A percentile compares a stretch with the other conserved stretches of the same genome.
Evolutionary conservation across 2,329 filamentous ascomycete species (phyloP).

Genomic region (Hymenoscyphus fructigenus): DNA sequence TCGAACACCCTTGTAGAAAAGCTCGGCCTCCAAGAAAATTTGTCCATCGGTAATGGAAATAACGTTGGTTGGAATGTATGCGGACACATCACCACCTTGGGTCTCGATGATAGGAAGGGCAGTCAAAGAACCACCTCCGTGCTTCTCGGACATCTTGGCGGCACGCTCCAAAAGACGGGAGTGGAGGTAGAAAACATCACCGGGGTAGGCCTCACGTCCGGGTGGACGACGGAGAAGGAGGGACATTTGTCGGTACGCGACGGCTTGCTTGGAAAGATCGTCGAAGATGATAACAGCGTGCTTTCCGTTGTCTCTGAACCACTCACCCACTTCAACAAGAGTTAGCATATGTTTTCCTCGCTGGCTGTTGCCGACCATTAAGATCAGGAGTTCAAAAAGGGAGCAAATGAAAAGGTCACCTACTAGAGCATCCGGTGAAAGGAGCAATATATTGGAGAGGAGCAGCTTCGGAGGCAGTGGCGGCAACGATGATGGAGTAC

Average conservation of each 20-base stretch:
- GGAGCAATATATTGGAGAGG: slow-evolving; percentile 92
- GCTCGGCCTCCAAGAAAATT: slow-evolving; percentile 98
- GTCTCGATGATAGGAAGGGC: slow-evolving; percentile 98
- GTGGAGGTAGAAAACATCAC: slow-evolving; percentile 99
- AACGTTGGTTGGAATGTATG: slow-evolving; percentile 99
- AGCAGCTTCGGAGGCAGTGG: slow-evolving; percentile 95
- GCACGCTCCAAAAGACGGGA: slow-evolving; percentile 99
- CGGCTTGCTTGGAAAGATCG: slow-evolving; percentile 96
- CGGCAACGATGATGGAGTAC: slow-evolving; percentile 90
- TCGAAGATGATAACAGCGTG: slow-evolving; percentile 92
- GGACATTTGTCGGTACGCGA: slow-evolving; percentile 98
- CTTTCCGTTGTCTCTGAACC: slow-evolving; percentile 79
- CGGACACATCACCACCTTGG: slow-evolving; percentile 99
- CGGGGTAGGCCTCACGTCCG: slow-evolving; percentile 98
- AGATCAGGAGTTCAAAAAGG: too few species aligned
- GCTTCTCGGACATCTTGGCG: slow-evolving; percentile 97
- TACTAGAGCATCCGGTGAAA: slow-evolving; percentile 83
- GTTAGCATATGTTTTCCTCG: too few species aligned
- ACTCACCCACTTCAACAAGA: background rate
- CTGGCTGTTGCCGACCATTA: too few species aligned
- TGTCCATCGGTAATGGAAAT: slow-evolving; percentile 99
- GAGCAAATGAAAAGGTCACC: too few species aligned
- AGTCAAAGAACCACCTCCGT: slow-evolving; percentile 93
- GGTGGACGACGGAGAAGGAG: slow-evolving; percentile 95
- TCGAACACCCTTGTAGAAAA: slow-evolving; percentile 99